These are phyloP conservation scores for Plasmodium inui DNA, from an alignment of 169 alveolate genomes.

Conservation along the genomic window DNA sequence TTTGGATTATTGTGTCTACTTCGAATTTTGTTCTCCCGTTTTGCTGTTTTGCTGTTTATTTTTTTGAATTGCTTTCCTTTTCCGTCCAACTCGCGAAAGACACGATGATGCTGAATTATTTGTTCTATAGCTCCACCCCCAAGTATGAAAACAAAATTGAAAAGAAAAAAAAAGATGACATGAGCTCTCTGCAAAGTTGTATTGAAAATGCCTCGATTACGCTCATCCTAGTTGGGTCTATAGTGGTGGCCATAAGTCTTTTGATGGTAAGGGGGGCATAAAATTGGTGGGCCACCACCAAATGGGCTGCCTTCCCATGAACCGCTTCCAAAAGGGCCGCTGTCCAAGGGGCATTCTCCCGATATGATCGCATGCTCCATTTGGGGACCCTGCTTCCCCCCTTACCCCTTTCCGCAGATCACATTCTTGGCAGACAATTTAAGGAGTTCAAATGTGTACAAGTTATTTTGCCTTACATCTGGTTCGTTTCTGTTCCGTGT, in stretches of 20 bases:
- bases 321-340: background rate
- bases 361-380: background rate
- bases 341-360: background rate
- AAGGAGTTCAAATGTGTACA: constrained; percentile 1
- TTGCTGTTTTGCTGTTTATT: background rate
- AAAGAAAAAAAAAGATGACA: constrained; percentile 15
- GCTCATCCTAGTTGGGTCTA: constrained; percentile 38
- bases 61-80: constrained; percentile 1
- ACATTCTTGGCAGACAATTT: constrained; percentile 3
- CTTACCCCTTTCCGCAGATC: constrained; percentile 12
- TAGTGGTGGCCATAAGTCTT: constrained; percentile 12
- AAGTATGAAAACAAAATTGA: constrained; percentile 43
- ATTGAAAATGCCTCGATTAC: constrained; percentile 62
- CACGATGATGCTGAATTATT: constrained; percentile 36
- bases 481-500: constrained; percentile 20
- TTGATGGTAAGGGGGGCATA: constrained; percentile 18
- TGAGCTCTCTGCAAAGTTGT: constrained; percentile 23
- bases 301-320: background rate
- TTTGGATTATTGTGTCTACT: background rate
- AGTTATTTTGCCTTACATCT: constrained; percentile 50
- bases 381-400: background rate
- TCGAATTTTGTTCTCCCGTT: background rate
- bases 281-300: background rate
- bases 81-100: background rate
- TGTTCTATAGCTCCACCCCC: background rate